Percentiles rank a stretch among this genome's conserved stretches.
Evolutionary conservation across 371 early-diverging fungal species (phyloP).

Genomic region (Capillidium heterosporum): DNA sequence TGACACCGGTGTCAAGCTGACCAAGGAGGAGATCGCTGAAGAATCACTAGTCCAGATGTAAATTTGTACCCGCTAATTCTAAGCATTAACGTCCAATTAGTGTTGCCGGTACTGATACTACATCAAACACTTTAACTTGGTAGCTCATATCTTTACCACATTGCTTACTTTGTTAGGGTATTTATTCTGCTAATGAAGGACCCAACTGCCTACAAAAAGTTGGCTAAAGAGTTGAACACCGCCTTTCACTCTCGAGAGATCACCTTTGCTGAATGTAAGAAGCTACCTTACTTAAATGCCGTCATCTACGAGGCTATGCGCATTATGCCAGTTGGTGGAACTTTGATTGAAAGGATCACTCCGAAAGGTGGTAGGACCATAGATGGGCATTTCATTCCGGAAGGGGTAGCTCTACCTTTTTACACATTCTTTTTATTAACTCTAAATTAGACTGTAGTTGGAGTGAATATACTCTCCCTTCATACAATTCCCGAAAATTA

Average conservation of each 20-base stretch:
- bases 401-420: background rate
- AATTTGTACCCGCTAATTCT: background rate
- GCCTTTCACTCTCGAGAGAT: background rate
- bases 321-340: background rate
- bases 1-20: background rate
- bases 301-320: slow-evolving; percentile 4
- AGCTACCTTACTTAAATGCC: slow-evolving; percentile 1
- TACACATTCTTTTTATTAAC: background rate
- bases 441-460: background rate
- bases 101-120: background rate
- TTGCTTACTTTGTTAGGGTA: background rate
- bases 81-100: background rate
- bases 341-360: slow-evolving; percentile 10
- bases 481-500: background rate
- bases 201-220: background rate
- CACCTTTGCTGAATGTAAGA: background rate
- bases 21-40: background rate
- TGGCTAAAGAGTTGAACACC: background rate
- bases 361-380: slow-evolving; percentile 12
- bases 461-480: background rate
- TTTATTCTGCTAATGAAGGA: background rate
- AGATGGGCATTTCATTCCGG: slow-evolving; percentile 9
- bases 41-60: background rate
- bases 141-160: background rate
- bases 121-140: background rate